Percentiles rank a stretch among this genome's conserved stretches.
Evolutionary conservation across 2,329 filamentous ascomycete species (phyloP).

Genomic region (Dryadomyces quercus-mongolicae): DNA sequence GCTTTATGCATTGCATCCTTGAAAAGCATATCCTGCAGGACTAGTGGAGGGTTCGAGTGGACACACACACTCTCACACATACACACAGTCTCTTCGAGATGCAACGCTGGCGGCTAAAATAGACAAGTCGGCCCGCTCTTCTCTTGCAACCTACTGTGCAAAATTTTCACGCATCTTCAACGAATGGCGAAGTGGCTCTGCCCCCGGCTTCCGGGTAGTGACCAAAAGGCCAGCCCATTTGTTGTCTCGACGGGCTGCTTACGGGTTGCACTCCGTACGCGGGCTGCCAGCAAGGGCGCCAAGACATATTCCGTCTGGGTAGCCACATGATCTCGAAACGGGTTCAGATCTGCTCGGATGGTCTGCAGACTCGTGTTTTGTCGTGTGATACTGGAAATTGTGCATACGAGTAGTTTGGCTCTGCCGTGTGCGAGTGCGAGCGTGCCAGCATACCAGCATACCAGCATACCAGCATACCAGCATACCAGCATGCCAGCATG

Average conservation of each 20-base stretch:
- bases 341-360: background rate
- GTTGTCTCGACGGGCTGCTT: no score
- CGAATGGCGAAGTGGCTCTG: no score
- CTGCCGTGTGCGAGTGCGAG: background rate
- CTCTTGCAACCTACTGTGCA: background rate
- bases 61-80: background rate
- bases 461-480: no score
- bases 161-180: background rate
- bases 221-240: no score
- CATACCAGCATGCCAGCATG: no score
- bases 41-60: background rate
- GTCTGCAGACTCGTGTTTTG: background rate
- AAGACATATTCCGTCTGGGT: background rate
- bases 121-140: background rate
- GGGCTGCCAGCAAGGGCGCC: background rate
- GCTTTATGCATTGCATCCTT: background rate
- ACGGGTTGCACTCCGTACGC: background rate
- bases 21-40: background rate
- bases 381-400: background rate
- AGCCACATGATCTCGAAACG: background rate
- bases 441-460: no score
- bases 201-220: background rate
- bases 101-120: background rate
- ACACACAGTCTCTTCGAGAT: background rate
- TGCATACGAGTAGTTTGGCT: background rate